Percentiles rank a stretch among this genome's conserved stretches.
Conservation (phyloP, 176 grass and related monocot species). For the Musa troglodytarum region DNA sequence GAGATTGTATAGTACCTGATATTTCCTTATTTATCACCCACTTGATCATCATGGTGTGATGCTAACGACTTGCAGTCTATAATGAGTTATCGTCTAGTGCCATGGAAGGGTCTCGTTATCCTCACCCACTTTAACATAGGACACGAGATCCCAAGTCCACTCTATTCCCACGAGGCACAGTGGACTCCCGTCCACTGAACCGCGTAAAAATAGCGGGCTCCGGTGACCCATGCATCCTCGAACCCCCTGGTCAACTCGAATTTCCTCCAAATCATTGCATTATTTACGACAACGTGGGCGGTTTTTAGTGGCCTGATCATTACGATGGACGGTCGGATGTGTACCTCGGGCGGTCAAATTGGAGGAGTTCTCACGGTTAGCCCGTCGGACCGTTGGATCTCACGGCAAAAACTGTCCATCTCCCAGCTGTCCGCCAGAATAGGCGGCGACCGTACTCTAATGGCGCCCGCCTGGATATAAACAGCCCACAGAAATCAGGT, state of each 20-base stretch:
- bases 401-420: background rate
- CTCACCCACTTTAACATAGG: background rate
- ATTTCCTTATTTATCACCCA: no score
- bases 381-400: background rate
- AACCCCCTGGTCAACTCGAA: background rate
- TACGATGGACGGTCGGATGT: background rate
- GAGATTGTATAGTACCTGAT: no score
- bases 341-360: background rate
- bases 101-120: background rate
- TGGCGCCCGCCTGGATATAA: no score
- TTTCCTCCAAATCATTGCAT: background rate
- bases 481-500: background rate
- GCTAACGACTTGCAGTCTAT: no score
- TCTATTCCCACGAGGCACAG: background rate
- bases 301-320: no score
- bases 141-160: constrained; percentile 2
- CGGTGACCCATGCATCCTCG: no score
- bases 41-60: no score
- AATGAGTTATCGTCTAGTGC: background rate
- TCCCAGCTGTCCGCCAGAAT: background rate
- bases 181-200: background rate
- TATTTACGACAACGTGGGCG: background rate
- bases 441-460: background rate
- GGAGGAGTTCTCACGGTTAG: background rate
- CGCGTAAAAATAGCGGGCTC: background rate